Conservation (phyloP, 2,329 filamentous ascomycete genomes). For the Bertia moriformis region DNA sequence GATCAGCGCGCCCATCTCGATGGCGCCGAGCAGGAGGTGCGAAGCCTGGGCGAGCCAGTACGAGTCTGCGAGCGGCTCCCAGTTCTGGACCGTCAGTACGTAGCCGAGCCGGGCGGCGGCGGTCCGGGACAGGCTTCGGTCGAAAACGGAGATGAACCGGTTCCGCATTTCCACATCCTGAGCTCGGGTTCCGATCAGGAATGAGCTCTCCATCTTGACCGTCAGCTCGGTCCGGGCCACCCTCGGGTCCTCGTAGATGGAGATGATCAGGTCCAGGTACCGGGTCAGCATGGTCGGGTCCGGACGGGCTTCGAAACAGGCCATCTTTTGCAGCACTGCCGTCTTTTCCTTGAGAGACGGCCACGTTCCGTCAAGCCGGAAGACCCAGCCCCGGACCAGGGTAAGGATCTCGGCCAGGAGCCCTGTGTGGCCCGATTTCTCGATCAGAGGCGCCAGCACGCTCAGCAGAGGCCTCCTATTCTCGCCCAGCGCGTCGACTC, state of each 20-base stretch:
- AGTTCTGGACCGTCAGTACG: conserved; percentile 82
- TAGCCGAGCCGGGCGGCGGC: conserved; percentile 80
- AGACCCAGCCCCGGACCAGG: conserved; percentile 93
- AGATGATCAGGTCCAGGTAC: conserved; percentile 87
- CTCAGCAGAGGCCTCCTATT: conserved; percentile 85
- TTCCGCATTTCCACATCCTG: conserved; percentile 94
- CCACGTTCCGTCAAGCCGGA: conserved; percentile 85
- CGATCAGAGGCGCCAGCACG: conserved; percentile 82
- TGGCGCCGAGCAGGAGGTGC: conserved; percentile 76
- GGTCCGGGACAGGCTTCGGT: conserved; percentile 79
- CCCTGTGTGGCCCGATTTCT: conserved; percentile 76
- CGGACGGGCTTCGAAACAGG: conserved; percentile 74
- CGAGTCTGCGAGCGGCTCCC: conserved; percentile 85
- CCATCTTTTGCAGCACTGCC: conserved; percentile 96
- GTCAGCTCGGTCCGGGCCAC: conserved; percentile 90
- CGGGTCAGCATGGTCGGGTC: conserved; percentile 78
- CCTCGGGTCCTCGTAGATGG: conserved; percentile 94
- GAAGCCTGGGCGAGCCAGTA: conserved; percentile 95
- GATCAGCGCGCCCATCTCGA: conserved; percentile 69
- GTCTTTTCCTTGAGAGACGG: conserved; percentile 98
- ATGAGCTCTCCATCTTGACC: conserved; percentile 91
- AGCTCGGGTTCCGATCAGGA: conserved; percentile 84
- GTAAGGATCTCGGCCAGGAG: conserved; percentile 84
- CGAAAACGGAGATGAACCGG: conserved; percentile 90
- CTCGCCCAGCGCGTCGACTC: conserved; percentile 85